Evolutionary conservation across 805 yeast species (phyloP), one percentile per base, ranked within the genome.

Genomic region (Wickerhamiella azymoides): DNA sequence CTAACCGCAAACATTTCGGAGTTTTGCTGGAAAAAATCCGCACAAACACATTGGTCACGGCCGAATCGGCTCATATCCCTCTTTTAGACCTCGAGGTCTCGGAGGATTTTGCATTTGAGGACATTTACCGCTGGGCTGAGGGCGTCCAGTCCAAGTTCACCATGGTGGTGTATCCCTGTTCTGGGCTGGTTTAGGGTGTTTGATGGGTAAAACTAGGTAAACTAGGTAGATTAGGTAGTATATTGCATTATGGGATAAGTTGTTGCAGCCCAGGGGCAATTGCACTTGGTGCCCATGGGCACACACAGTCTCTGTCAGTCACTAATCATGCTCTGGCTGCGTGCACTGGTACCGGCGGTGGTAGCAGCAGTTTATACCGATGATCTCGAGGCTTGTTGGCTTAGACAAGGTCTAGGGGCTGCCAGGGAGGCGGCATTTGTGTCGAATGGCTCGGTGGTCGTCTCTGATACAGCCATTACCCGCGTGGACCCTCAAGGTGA

Each of bases 81-180:
- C 30, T 33, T 7, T 5, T 36, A 11, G 45, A 27, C 10, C 28
- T 25, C n/a, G 27, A 21, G 13, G 4, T 42, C 10, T 26, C 36
- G 30, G 40, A 26, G 19, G 25, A 42, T 7, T 24, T 42, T 18
- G 40, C 36, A 30, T 33, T 33, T 25, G 44, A 33, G 14, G 28
- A 41, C 14, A 10, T 41, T 24, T 14, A 41, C 33, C 36, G 11
- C 17, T 41, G 44, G 44, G 44, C 38, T 5, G 30, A 13, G 16
- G 33, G 33, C 33, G 33, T 30, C 3, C 33, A 30, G 16, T 30
- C 33, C 16, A 30, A 30, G 16, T 30, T 30, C 16, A 30, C 33
- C 8, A 30, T 30, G 33, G 33, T 30, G 8, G 33, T 30, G 14
- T 30, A 30, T 30, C 33, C 33, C 9, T 30, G 33, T n/a, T 30